These are phyloP conservation scores for Gonium pectorale DNA, from an alignment of 139 green algal genomes.

Conservation along the genomic window DNA sequence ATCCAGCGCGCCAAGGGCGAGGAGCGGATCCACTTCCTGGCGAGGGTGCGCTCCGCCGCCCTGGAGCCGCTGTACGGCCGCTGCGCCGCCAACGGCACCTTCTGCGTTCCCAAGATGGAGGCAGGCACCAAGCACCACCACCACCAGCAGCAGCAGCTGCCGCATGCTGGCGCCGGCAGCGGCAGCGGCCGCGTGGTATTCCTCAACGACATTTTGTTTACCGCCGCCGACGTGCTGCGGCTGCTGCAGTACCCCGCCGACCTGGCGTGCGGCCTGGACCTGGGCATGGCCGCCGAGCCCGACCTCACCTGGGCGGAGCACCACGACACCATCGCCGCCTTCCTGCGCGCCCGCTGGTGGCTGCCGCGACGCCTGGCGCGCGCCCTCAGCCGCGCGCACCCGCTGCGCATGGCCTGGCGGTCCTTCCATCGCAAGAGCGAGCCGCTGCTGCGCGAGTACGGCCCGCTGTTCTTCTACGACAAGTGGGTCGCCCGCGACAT, in stretches of 20 bases:
- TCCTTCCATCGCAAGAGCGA: background rate
- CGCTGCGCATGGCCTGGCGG: background rate
- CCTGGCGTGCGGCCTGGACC: conserved; percentile 72
- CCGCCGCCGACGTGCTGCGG: conserved; percentile 56
- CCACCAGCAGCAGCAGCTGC: background rate
- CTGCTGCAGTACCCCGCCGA: conserved; percentile 65
- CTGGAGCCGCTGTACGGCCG: conserved; percentile 42
- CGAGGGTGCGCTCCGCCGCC: conserved; percentile 56
- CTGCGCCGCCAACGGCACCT: background rate
- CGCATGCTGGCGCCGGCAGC: background rate
- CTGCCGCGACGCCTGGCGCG: background rate
- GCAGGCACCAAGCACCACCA: background rate
- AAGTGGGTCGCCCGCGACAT: conserved; percentile 70
- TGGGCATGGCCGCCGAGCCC: conserved; percentile 5
- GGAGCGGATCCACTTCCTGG: conserved; percentile 69
- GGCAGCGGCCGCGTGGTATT: conserved; percentile 54
- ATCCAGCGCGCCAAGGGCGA: conserved; percentile 4
- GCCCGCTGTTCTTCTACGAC: conserved; percentile 53
- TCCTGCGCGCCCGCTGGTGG: background rate
- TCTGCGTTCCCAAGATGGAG: background rate
- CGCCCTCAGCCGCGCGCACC: background rate
- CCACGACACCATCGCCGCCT: background rate
- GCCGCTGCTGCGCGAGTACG: background rate
- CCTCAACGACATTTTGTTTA: conserved; percentile 76
- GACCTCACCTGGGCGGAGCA: background rate